Base-by-base conservation (phyloP, 306 rosid genomes). In the Biancaea sappan region DNA sequence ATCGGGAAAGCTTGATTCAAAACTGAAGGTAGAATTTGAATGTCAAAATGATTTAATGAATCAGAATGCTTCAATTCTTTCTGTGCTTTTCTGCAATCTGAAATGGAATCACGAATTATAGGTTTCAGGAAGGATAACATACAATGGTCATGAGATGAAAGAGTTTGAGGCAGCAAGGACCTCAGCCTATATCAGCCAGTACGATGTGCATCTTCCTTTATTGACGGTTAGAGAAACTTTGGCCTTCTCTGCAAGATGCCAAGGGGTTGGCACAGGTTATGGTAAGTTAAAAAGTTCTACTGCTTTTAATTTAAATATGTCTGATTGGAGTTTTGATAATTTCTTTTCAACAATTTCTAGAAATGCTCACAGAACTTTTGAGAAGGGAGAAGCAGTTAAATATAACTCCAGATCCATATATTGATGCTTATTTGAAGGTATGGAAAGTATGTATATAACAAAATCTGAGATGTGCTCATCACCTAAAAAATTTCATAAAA, bases 151-250 rank as follows among this genome's bases (percentile, higher is more conserved):
- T 69, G 79, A 58, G 53, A 43, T 80, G 79, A 5, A 50, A 4
- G 79, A 80, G 58, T 80, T 80, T 74, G 79, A 66, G 58, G 53
- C 76, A 37, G 44, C 69, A 67, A 80, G 83, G 54, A 80, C 83
- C 7, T 75, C 77, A 4, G 47, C 70, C 46, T 60, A 60, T 73
- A 73, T 73, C 69, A 73, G 38, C 58, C 70, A 73, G 19, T 37
- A 80, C 14, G 79, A 80, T 74, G 61, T 80, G 66, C 83, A 80
- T 29, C 22, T 74, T 58, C 79, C 72, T 18, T 47, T 61, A 25
- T 24, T 80, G 68, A 80, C 79, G 21, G 83, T 74, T 43, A 50
- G 83, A 50, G 83, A 73, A 74, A 80, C 83, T 51, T 47, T 80
- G 47, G 57, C 79, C 8, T 80, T 73, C 76, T 80, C 83, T 47